A percentile compares a stretch with the other conserved stretches of the same genome.
Conservation (phyloP, 192 early-diverging fungal genomes). For the Linnemannia hyalina region DNA sequence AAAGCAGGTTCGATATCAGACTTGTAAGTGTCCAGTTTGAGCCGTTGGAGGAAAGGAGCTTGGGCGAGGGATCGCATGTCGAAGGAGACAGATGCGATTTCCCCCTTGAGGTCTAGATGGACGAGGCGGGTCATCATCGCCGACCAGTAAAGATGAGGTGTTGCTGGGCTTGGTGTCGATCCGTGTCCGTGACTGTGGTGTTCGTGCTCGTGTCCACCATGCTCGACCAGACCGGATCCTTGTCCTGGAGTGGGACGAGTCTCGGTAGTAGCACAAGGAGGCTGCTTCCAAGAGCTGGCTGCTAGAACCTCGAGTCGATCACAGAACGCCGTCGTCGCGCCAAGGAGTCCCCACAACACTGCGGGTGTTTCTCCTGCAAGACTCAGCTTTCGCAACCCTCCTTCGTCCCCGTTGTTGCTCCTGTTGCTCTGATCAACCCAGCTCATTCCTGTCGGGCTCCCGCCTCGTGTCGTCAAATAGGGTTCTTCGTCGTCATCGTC, state of each 20-base stretch:
- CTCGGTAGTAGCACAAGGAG: not conserved
- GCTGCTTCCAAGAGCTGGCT: conserved; percentile 17
- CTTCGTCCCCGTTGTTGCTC: not conserved
- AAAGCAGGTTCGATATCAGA: not conserved
- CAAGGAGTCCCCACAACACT: conserved; percentile 4
- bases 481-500: not conserved
- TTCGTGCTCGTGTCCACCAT: not conserved
- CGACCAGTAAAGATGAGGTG: not conserved
- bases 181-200: not conserved
- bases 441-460: not conserved
- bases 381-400: conserved; percentile 6
- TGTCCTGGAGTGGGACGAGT: not conserved
- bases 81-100: conserved; percentile 3
- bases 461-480: not conserved
- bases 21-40: conserved; percentile 16
- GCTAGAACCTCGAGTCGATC: not conserved
- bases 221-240: not conserved
- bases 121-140: conserved; percentile 11
- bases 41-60: not conserved
- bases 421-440: not conserved
- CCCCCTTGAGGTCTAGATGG: conserved; percentile 20
- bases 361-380: conserved; percentile 23
- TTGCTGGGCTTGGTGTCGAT: not conserved
- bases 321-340: conserved; percentile 1
- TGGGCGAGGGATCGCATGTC: conserved; percentile 7